Percentiles rank a stretch among this genome's conserved stretches.
These are phyloP conservation scores for Rhodosporidiobolus sp. DNA, from an alignment of 768 basidiomycete species.

Conservation along the genomic window DNA sequence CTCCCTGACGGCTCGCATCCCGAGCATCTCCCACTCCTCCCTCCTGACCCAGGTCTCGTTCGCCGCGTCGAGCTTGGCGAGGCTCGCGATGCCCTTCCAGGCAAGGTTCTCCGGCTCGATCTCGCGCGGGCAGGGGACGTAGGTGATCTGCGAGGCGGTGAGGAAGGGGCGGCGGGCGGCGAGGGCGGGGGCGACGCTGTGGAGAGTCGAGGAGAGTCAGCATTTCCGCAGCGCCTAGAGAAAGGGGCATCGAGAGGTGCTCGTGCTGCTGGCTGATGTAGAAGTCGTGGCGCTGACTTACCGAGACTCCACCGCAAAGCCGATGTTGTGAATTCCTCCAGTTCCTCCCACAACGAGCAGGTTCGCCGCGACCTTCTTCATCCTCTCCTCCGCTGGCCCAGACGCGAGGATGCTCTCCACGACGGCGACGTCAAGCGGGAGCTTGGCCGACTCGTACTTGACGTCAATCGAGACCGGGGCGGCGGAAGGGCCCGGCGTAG, in stretches of 20 bases:
- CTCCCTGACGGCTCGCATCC: constrained; percentile 50
- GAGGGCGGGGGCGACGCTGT: constrained; percentile 67
- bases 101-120: constrained; percentile 82
- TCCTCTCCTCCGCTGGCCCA: constrained; percentile 75
- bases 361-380: constrained; percentile 80
- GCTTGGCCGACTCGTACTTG: constrained; percentile 76
- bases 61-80: constrained; percentile 86
- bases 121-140: constrained; percentile 91
- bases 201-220: background rate
- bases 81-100: constrained; percentile 92
- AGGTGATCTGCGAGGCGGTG: constrained; percentile 61
- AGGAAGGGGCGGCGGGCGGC: constrained; percentile 50
- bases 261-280: no score
- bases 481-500: background rate
- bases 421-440: constrained; percentile 87
- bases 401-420: constrained; percentile 86
- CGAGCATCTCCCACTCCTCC: constrained; percentile 64
- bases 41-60: constrained; percentile 83
- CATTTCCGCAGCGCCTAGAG: background rate
- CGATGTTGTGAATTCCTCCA: constrained; percentile 74
- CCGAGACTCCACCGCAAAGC: constrained; percentile 84
- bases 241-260: no score
- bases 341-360: constrained; percentile 84
- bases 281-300: no score
- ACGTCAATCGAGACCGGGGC: constrained; percentile 56